phyloP scores from a whole-genome alignment of 768 basidiomycete genomes.

The Melanogaster broomeanus region DNA sequence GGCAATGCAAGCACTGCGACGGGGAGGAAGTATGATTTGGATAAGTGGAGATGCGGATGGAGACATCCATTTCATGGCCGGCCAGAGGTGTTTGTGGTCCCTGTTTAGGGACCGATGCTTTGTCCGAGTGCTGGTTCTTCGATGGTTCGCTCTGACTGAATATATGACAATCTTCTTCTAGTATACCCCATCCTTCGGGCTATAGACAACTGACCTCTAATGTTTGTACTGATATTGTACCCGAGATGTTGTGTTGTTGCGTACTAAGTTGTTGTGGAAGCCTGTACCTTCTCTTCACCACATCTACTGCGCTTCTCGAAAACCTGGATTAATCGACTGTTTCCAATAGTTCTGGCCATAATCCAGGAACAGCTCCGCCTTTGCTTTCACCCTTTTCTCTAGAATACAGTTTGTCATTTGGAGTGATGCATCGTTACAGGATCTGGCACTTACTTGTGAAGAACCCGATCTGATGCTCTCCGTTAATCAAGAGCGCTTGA shows the following conservation, averaged over 20 bases:
- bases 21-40: conserved; percentile 29
- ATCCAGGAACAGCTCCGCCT: conserved; percentile 37
- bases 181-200: not conserved
- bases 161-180: too few relatives aligned
- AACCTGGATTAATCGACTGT: not conserved
- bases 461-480: conserved; percentile 39
- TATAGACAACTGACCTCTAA: too few relatives aligned
- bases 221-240: too few relatives aligned
- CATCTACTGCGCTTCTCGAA: too few relatives aligned
- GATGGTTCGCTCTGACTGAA: too few relatives aligned
- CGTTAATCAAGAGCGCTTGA: conserved; percentile 32
- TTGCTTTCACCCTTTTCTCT: conserved; percentile 28
- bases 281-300: too few relatives aligned
- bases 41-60: conserved; percentile 49
- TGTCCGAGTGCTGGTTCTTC: too few relatives aligned
- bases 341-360: conserved; percentile 36
- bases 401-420: not conserved
- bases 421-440: not conserved
- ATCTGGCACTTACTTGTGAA: conserved; percentile 32
- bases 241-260: too few relatives aligned
- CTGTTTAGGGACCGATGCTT: conserved; percentile 12
- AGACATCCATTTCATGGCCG: conserved; percentile 45
- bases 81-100: conserved; percentile 37
- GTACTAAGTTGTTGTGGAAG: too few relatives aligned
- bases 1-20: conserved; percentile 37